phyloP scores from a whole-genome alignment of 768 basidiomycete species.

The Dentipellis sp. region DNA sequence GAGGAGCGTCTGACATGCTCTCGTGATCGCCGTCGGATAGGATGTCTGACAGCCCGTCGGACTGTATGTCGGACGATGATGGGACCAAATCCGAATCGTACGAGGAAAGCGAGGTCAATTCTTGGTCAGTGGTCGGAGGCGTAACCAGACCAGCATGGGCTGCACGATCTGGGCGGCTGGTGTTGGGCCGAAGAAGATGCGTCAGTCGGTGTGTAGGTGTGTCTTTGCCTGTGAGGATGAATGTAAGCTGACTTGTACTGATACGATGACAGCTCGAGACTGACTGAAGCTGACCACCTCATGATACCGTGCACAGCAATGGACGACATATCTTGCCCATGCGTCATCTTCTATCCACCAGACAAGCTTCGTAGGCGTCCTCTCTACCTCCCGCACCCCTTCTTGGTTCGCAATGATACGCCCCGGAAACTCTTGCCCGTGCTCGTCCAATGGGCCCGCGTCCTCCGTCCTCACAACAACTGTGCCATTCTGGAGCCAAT shows the following conservation, averaged over 20 bases:
- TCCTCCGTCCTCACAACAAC: slow-evolving; percentile 45
- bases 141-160: slow-evolving; percentile 45
- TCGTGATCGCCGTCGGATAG: slow-evolving; percentile 13
- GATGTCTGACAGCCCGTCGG: slow-evolving; percentile 14
- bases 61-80: slow-evolving; percentile 20
- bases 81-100: slow-evolving; percentile 38
- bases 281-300: slow-evolving; percentile 61
- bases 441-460: slow-evolving; percentile 12
- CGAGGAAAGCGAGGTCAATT: slow-evolving; percentile 41
- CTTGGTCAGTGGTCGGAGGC: slow-evolving; percentile 64
- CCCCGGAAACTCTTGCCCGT: slow-evolving; percentile 25
- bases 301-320: slow-evolving; percentile 76
- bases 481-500: slow-evolving; percentile 55
- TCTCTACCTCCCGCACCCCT: slow-evolving; percentile 52
- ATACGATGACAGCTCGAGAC: background rate
- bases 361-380: slow-evolving; percentile 57
- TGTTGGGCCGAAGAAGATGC: slow-evolving; percentile 73
- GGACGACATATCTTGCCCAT: slow-evolving; percentile 74
- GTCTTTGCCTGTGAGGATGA: slow-evolving; percentile 39
- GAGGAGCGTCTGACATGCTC: slow-evolving; percentile 13
- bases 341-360: slow-evolving; percentile 67
- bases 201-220: slow-evolving; percentile 52
- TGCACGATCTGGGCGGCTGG: slow-evolving; percentile 45
- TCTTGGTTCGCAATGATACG: slow-evolving; percentile 41
- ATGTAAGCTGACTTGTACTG: background rate